phyloP scores from a whole-genome alignment of 331 rosid species.

The Phaseolus coccineus region DNA sequence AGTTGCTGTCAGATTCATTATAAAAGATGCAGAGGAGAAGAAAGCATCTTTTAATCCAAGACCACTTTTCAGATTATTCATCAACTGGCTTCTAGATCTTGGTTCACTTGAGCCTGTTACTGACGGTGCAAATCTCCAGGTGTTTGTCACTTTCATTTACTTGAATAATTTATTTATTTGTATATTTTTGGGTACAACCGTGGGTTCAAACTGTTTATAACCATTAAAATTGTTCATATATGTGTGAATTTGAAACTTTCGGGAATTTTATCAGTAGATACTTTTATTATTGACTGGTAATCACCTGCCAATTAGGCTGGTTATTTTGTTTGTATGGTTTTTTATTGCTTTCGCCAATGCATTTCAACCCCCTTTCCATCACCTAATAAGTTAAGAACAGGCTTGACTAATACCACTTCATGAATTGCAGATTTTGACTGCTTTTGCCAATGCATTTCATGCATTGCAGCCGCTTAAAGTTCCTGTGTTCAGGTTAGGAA shows the following conservation, averaged over 20 bases:
- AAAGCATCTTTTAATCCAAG: slow-evolving; percentile 86
- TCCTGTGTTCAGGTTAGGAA: slow-evolving; percentile 85
- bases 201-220: background rate
- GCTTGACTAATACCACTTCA: slow-evolving; percentile 27
- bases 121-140: slow-evolving; percentile 97
- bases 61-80: slow-evolving; percentile 92
- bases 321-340: slow-evolving; percentile 25
- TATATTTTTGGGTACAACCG: background rate
- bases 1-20: slow-evolving; percentile 75
- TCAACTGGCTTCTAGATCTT: slow-evolving; percentile 91
- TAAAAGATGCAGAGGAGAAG: slow-evolving; percentile 91
- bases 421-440: slow-evolving; percentile 75
- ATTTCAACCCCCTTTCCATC: background rate
- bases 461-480: slow-evolving; percentile 91
- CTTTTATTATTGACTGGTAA: background rate
- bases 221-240: background rate
- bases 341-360: background rate
- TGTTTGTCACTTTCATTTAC: slow-evolving; percentile 44
- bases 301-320: background rate
- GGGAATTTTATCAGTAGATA: background rate
- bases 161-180: background rate
- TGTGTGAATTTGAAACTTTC: background rate
- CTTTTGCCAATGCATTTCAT: slow-evolving; percentile 88
- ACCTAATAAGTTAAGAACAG: background rate
- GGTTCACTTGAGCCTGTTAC: slow-evolving; percentile 83